phyloP scores from a whole-genome alignment of 2,329 filamentous ascomycete species.

The Colletotrichum theobromicola region DNA sequence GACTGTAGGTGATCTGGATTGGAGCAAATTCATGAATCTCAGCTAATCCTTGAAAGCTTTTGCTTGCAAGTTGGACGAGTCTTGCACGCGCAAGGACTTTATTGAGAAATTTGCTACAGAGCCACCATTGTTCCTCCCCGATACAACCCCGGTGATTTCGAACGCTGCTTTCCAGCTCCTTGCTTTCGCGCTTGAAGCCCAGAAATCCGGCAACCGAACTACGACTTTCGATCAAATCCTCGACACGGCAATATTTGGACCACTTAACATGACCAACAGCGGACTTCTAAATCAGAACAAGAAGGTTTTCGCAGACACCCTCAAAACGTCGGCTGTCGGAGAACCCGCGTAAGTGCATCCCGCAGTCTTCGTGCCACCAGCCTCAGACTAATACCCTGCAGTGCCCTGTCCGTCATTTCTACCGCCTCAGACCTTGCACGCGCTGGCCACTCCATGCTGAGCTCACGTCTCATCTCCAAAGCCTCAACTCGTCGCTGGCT shows the following conservation, averaged over 20 bases:
- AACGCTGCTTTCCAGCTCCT: constrained; percentile 30
- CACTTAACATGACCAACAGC: constrained; percentile 24
- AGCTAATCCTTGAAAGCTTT: background rate
- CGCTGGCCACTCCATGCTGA: constrained; percentile 26
- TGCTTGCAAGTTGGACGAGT: constrained; percentile 16
- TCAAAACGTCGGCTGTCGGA: constrained; percentile 16
- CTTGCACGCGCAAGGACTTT: constrained; percentile 21
- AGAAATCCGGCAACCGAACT: background rate
- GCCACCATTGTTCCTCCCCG: constrained; percentile 24
- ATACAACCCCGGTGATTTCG: constrained; percentile 28
- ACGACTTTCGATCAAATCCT: constrained; percentile 1
- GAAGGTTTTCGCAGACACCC: constrained; percentile 14
- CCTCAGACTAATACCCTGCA: background rate
- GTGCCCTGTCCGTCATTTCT: constrained; percentile 23
- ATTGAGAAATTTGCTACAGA: constrained; percentile 7
- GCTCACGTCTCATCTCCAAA: constrained; percentile 25
- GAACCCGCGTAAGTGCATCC: constrained; percentile 23
- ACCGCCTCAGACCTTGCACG: constrained; percentile 25
- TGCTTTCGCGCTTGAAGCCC: constrained; percentile 23
- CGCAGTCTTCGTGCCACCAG: background rate
- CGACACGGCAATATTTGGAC: constrained; percentile 5
- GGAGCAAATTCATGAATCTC: background rate
- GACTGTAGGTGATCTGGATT: constrained; percentile 14
- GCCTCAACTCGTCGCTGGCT: constrained; percentile 35
- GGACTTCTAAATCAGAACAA: background rate